Conservation (phyloP, 352 stramenopile genomes). For the Globisporangium uncinulatum region DNA sequence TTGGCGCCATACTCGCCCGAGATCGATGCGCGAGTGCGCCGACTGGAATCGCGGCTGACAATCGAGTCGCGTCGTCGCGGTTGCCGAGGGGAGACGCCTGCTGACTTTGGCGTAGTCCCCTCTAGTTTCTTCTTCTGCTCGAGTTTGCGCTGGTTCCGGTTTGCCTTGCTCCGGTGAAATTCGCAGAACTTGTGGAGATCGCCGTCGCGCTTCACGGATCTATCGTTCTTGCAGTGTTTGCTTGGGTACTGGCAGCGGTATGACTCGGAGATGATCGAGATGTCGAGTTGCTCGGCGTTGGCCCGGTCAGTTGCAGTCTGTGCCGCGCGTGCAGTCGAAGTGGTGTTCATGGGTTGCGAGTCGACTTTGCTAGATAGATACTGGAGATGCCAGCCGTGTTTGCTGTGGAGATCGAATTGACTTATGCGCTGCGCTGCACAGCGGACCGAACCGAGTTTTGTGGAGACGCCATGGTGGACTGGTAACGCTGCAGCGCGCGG, state of each 20-base stretch:
- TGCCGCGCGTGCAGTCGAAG: slow-evolving; percentile 1
- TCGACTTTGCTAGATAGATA: too few relatives aligned
- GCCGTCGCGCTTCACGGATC: slow-evolving; percentile 25
- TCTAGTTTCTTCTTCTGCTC: slow-evolving; percentile 23
- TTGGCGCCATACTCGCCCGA: slow-evolving; percentile 2
- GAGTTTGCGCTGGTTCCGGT: slow-evolving; percentile 34
- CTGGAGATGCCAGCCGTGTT: not conserved
- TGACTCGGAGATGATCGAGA: slow-evolving; percentile 16
- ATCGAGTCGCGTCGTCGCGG: slow-evolving; percentile 2
- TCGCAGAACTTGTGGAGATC: slow-evolving; percentile 32
- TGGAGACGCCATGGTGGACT: not conserved
- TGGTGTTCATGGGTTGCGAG: not conserved
- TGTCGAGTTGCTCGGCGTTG: slow-evolving; percentile 3
- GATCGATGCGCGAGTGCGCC: slow-evolving; percentile 1
- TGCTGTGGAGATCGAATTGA: not conserved
- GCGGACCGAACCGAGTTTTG: not conserved
- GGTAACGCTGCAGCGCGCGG: not conserved
- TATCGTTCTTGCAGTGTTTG: slow-evolving; percentile 19
- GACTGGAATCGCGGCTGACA: not conserved
- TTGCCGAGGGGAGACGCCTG: slow-evolving; percentile 1
- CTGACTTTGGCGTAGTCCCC: not conserved
- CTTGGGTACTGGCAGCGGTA: slow-evolving; percentile 21
- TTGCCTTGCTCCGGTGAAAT: slow-evolving; percentile 28
- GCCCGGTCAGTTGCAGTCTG: slow-evolving; percentile 5
- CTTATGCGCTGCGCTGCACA: not conserved